Percentiles rank a stretch among this genome's conserved stretches.
Evolutionary conservation across 2,329 filamentous ascomycete genomes (phyloP).

Genomic region (Hysterium pulicare): DNA sequence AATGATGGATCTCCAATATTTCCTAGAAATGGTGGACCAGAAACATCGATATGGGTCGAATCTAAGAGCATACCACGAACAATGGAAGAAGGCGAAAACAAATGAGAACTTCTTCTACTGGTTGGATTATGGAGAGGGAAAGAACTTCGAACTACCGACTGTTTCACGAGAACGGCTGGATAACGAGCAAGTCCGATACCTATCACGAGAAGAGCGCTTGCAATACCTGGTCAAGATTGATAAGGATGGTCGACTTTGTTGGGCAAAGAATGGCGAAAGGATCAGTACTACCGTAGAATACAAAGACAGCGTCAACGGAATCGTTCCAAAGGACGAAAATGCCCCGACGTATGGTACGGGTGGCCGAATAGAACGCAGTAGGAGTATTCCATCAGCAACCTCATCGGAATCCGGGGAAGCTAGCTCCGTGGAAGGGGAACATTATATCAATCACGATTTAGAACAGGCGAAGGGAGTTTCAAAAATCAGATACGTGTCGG

Average conservation of each 20-base stretch:
- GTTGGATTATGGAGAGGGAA: conserved; percentile 80
- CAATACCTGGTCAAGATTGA: conserved; percentile 79
- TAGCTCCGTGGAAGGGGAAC: conserved; percentile 60
- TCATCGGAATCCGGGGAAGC: conserved; percentile 35
- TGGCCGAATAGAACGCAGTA: conserved; percentile 16
- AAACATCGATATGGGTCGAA: conserved; percentile 89
- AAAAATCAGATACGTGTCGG: conserved; percentile 65
- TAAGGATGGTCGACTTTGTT: conserved; percentile 70
- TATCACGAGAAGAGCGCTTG: conserved; percentile 76
- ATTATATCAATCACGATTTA: conserved; percentile 63
- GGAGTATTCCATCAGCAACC: conserved; percentile 20
- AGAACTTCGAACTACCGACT: conserved; percentile 62
- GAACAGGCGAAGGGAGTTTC: conserved; percentile 59
- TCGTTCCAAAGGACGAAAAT: conserved; percentile 43
- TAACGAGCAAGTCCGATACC: conserved; percentile 75
- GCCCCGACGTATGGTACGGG: conserved; percentile 40
- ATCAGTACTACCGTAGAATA: conserved; percentile 74
- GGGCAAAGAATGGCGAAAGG: conserved; percentile 75
- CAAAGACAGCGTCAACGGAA: conserved; percentile 73
- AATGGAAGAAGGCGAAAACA: conserved; percentile 75
- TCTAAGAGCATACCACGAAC: conserved; percentile 73
- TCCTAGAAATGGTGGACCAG: conserved; percentile 77
- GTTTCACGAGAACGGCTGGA: conserved; percentile 74
- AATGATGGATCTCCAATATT: conserved; percentile 83
- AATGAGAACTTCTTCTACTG: conserved; percentile 92